phyloP scores from a whole-genome alignment of 2,329 filamentous ascomycete genomes.

The Zopfia rhizophila region DNA sequence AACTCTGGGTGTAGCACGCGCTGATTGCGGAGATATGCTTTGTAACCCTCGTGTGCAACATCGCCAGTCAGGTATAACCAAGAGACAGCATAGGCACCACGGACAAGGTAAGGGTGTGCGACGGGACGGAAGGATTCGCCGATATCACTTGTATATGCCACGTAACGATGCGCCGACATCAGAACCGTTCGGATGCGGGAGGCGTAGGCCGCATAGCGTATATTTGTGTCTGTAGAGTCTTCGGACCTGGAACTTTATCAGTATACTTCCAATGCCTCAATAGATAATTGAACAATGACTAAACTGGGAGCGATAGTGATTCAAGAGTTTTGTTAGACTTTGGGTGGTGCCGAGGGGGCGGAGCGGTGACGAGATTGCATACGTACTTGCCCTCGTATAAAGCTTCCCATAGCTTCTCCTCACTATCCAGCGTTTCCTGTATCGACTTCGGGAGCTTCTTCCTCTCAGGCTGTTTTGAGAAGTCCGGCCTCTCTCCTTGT shows the following conservation, averaged over 20 bases:
- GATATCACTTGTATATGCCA: constrained; percentile 96
- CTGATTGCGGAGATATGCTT: constrained; percentile 90
- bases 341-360: constrained; percentile 1
- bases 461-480: constrained; percentile 59
- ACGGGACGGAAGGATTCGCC: constrained; percentile 96
- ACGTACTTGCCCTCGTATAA: constrained; percentile 82
- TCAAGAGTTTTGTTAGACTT: neutral
- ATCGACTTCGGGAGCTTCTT: constrained; percentile 65
- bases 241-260: constrained; percentile 63
- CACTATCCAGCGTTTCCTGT: constrained; percentile 66
- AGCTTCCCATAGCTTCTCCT: constrained; percentile 81
- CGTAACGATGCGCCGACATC: constrained; percentile 90
- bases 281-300: neutral
- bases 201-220: constrained; percentile 94
- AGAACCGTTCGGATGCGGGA: constrained; percentile 86
- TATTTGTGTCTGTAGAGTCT: constrained; percentile 83
- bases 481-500: constrained; percentile 58
- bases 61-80: constrained; percentile 95
- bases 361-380: neutral
- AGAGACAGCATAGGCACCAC: constrained; percentile 86
- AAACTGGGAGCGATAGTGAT: neutral
- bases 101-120: constrained; percentile 84
- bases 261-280: constrained; percentile 1
- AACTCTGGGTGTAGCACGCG: constrained; percentile 74
- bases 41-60: constrained; percentile 92